Conservation (phyloP, 2,329 filamentous ascomycete species). For the Alternaria ethzedia region DNA sequence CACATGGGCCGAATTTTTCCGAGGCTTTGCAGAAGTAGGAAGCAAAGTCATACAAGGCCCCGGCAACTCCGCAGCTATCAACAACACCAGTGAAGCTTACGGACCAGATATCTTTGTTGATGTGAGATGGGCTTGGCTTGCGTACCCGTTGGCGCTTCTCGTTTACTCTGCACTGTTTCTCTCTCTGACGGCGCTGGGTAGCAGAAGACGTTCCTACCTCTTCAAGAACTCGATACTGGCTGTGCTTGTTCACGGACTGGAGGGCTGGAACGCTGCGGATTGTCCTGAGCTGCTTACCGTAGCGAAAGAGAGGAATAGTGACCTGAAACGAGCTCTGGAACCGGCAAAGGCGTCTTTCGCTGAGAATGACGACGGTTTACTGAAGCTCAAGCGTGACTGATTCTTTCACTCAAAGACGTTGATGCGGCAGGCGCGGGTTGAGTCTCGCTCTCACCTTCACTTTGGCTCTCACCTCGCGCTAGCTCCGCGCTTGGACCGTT, state of each 20-base stretch:
- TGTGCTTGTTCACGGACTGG: background rate
- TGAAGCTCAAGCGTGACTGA: background rate
- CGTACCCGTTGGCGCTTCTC: background rate
- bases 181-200: background rate
- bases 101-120: background rate
- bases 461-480: background rate
- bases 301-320: background rate
- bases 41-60: background rate
- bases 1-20: accelerated
- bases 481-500: background rate
- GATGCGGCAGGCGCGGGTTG: background rate
- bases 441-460: background rate
- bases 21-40: background rate
- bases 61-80: background rate
- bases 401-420: too few relatives aligned
- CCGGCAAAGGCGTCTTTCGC: background rate
- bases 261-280: background rate
- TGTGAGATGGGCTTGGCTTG: background rate
- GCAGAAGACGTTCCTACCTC: background rate
- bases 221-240: background rate
- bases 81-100: background rate
- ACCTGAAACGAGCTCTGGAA: background rate
- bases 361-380: background rate
- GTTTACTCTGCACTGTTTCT: background rate
- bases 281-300: background rate